phyloP scores from a whole-genome alignment of 257 asterid genomes.

The Solanum lycopersicoides region DNA sequence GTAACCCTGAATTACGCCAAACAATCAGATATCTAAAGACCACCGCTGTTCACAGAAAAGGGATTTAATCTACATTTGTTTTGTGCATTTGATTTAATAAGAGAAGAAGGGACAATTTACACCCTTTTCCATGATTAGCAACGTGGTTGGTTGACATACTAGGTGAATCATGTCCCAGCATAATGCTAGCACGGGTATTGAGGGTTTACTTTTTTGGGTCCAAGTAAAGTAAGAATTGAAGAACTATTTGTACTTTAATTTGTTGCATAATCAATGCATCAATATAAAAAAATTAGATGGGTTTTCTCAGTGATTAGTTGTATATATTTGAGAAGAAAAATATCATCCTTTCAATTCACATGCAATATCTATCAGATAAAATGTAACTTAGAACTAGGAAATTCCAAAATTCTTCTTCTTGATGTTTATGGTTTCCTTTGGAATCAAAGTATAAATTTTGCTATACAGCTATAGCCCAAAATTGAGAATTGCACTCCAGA shows the following conservation, averaged over 20 bases:
- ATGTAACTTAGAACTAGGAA: background rate
- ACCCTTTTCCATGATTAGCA: background rate
- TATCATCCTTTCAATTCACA: background rate
- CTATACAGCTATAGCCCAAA: background rate
- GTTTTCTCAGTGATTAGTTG: background rate
- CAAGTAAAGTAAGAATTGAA: background rate
- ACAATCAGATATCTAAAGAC: background rate
- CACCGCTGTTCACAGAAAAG: background rate
- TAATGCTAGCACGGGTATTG: background rate
- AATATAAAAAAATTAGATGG: background rate
- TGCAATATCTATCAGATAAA: background rate
- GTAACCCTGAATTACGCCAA: background rate
- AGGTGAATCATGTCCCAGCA: background rate
- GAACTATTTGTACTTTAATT: background rate
- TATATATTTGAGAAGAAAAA: background rate
- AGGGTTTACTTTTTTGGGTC: background rate
- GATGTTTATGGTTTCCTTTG: background rate
- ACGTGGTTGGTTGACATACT: background rate
- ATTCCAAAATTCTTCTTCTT: background rate
- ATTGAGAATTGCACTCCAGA: background rate
- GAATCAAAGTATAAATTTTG: background rate
- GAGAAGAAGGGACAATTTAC: background rate
- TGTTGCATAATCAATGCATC: background rate
- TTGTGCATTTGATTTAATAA: constrained; percentile 3
- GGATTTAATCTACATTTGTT: background rate